Base-by-base conservation (phyloP, 2,329 filamentous ascomycete genomes). In the Xylariaceae sp. region DNA sequence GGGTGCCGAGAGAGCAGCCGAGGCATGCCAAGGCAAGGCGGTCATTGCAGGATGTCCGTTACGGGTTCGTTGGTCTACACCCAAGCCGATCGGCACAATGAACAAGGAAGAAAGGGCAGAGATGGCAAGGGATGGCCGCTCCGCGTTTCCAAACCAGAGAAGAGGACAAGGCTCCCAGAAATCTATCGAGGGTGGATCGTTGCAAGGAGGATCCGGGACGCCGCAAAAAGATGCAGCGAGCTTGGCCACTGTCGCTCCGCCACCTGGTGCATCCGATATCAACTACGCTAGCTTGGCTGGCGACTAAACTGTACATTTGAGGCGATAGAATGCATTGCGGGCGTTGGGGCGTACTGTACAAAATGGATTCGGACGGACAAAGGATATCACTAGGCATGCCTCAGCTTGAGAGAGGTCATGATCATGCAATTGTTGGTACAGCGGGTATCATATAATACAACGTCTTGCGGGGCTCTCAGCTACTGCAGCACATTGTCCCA, bases 41-140 rank as follows among this genome's bases (percentile, higher is more conserved):
- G 80, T 97, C 6, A 87, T 98, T 55, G 83, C 89, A 28, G 93
- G 93, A 3, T 96, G 91, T 55, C 93, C 93, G 0, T 66, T 98
- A 46, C 76, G 91, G 24, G 82, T 98, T 15, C 83, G 89, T 49
- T 98, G 93, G 93, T 91, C 90, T 13, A 85, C 87, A 60, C 91
- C 94, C 13, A 93, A 89, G 69, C 85, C 91, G 1, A 75, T 98
- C 42, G 93, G 95, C 42, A 94, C 81, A 18, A 86, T 97, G 81
- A 87, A 95, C 49, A 84, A 85, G 47, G 89, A 96, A 41, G 79
- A 95, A 62, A 78, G 91, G 33, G 74, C 85, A 51, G 79, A 85
- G 57, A 89, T 95, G 71, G 81, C 90, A 17, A 79, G 83, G 28
- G 89, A 94, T 56, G 91, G 86, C 3, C 71, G 87, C 35, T 73